These are phyloP conservation scores for Brassica juncea DNA, from an alignment of 345 rosid species.

Conservation along the genomic window DNA sequence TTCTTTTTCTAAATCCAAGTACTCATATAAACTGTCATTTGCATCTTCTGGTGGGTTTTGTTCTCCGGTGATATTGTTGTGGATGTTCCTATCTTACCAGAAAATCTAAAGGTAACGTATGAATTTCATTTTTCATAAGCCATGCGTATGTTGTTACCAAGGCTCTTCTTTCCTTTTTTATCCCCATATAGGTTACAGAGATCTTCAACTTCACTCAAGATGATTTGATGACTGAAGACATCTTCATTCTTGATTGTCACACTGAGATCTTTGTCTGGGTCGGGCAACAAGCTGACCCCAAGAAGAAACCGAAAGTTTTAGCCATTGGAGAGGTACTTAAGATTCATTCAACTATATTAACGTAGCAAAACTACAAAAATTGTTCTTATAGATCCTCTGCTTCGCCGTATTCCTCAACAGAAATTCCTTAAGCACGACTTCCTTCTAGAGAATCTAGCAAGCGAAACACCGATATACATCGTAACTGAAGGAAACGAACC, in stretches of 20 bases:
- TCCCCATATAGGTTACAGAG: conserved; percentile 70
- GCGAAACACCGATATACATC: conserved; percentile 70
- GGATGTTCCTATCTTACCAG: conserved; percentile 46
- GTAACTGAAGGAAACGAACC: conserved; percentile 93
- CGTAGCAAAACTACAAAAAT: neutral
- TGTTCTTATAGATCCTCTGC: conserved; percentile 21
- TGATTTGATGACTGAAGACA: conserved; percentile 99
- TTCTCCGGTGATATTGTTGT: neutral
- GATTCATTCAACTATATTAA: conserved; percentile 12
- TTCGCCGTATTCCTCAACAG: conserved; percentile 43
- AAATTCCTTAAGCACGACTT: conserved; percentile 79
- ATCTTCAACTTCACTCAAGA: conserved; percentile 89
- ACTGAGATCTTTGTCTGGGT: conserved; percentile 90
- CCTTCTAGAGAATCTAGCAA: conserved; percentile 68
- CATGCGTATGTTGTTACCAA: neutral
- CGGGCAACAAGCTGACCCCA: conserved; percentile 82
- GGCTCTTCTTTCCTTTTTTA: conserved; percentile 1
- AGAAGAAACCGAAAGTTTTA: conserved; percentile 64
- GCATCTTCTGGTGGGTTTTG: conserved; percentile 9
- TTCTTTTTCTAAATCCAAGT: neutral
- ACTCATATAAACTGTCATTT: neutral
- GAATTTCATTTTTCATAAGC: no score
- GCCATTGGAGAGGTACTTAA: conserved; percentile 79
- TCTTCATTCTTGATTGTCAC: conserved; percentile 87
- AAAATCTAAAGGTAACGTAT: conserved; percentile 63